Base-by-base conservation (phyloP, 2,329 filamentous ascomycete genomes). In the Calonectria leucothoes region DNA sequence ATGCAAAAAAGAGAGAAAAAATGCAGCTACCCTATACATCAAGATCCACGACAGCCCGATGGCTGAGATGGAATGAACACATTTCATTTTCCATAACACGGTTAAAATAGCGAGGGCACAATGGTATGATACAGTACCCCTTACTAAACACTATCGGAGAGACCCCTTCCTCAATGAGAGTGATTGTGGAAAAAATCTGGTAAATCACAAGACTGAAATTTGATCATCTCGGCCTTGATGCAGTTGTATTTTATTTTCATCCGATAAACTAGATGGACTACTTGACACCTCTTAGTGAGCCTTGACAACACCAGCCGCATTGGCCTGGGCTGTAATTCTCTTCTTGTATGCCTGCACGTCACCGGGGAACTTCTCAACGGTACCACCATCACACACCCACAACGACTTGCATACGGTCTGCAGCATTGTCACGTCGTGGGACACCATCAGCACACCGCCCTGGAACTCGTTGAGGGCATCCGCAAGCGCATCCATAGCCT, bases 301-400 rank as follows among this genome's bases (percentile, higher is more conserved):
- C 83, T 92, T 91, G 70, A 96, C 97, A 51, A 98, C 96, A 79
- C 97, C 97, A 59, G 94, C 93, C 68, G 93, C 93, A 83, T 98
- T 93, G 27, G 96, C 96, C 86, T 98, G 96, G 17, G 94, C 93
- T 23, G 92, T 91, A 81, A 99, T 98, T 85, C 94, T 93, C 91
- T 96, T 98, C 93, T 99, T 99, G 88, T 99, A 99, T 75, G 94
- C 93, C 86, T 98, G 94, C 66, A 99, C 96, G 80, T 97, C 96
- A 39, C 97, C 97, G 74, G 94, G 92, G 86, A 99, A 99, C 87
- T 98, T 96, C 90, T 98, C 95, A 25, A 99, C 96, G 1, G 93
- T 97, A 12, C 97, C 97, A 72, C 93, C 89, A 84, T 99, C 97
- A 82, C 97, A 99, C 75, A 99, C 96, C 97, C 97, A 99, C 82